Base-by-base conservation (phyloP, 2,329 filamentous ascomycete genomes). In the Penicillium occitanis region DNA sequence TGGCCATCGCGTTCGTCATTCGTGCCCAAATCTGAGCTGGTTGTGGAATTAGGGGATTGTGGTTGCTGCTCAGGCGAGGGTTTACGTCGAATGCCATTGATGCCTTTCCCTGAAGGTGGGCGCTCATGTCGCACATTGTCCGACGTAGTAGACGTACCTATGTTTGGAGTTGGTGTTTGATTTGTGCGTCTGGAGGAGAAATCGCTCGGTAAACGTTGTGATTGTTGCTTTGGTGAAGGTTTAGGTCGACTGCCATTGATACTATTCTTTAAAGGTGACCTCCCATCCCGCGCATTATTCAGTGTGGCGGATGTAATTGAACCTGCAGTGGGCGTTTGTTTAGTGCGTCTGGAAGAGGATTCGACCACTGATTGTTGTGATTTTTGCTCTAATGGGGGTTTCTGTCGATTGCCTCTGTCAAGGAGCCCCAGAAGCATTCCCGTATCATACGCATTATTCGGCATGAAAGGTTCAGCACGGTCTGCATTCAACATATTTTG, bases 341-440 rank as follows among this genome's bases (percentile, higher is more conserved):
- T 25, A 17, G 42, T 35, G 13, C 40, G 1, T 46, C 37, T 28
- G 33, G 17, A 28, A 28, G 40, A 48, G 58, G 28, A 35, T 28
- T 48, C 42, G 28, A 33, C 5, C 46, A 14, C 44, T 61, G n/a
- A 30, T 35, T 22, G 58, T 8, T 35, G 28, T 30, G 58, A 46
- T 35, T 28, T 46, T 2, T 28, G 42, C 19, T 63, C 50, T 40
- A 8, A n/a, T 33, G 22, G 14, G 11, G 7, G 46, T 28, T 13
- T 28, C 14, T 40, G 53, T 37, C 33, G 53, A 40, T 40, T 37
- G 25, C 28, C 35, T 25, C 51, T 65, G 22, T 48, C 46, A 58
- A 66, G 65, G 13, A 30, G 37, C 19, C 33, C 37, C 42, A 66
- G 50, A 53, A 66, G 65, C 5, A 19, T 42, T 11, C 5, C 33